These are phyloP conservation scores for Epichloe brachyelytri DNA, from an alignment of 2,329 filamentous ascomycete species.

Conservation along the genomic window DNA sequence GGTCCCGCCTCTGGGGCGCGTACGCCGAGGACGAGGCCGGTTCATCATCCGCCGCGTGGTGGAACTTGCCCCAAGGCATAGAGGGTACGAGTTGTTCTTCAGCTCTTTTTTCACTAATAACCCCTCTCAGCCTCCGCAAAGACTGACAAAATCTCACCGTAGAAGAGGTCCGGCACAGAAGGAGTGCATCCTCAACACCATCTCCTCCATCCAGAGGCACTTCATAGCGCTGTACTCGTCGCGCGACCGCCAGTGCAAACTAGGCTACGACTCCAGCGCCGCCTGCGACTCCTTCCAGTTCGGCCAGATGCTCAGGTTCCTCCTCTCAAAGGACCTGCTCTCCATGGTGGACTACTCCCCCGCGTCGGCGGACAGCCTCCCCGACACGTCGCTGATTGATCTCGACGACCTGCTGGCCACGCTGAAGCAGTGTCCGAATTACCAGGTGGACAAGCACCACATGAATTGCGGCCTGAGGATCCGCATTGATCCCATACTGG, in stretches of 20 bases:
- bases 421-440: conserved; percentile 53
- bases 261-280: conserved; percentile 59
- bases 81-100: conserved; percentile 36
- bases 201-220: conserved; percentile 56
- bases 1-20: conserved; percentile 45
- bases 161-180: conserved; percentile 55
- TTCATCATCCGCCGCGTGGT: conserved; percentile 44
- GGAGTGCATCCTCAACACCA: conserved; percentile 55
- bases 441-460: conserved; percentile 64
- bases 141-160: not conserved
- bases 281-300: conserved; percentile 70
- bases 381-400: conserved; percentile 43
- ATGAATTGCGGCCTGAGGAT: conserved; percentile 59
- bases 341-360: conserved; percentile 45
- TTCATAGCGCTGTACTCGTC: conserved; percentile 57
- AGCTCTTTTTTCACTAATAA: not conserved
- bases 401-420: conserved; percentile 46
- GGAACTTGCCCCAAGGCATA: conserved; percentile 55
- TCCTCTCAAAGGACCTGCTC: conserved; percentile 47
- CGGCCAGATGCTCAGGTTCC: conserved; percentile 64
- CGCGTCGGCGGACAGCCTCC: conserved; percentile 29
- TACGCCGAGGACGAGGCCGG: conserved; percentile 15
- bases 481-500: conserved; percentile 51
- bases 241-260: conserved; percentile 53
- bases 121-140: not conserved